Base-by-base conservation (phyloP, 805 yeast species). In the Monosporozyma siamensis region DNA sequence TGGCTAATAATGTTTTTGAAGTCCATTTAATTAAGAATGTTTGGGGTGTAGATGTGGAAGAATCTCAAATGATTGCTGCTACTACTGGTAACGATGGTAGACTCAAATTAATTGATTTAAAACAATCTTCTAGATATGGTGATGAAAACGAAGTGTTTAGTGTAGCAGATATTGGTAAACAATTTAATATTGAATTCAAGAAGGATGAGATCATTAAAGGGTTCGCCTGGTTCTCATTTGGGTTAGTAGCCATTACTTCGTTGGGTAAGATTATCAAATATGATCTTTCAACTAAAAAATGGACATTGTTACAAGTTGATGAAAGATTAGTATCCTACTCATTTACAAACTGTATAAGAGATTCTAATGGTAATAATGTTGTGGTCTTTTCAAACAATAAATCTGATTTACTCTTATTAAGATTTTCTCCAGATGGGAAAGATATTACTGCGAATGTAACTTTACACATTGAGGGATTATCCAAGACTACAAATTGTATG, bases 11-110 rank as follows among this genome's bases (percentile, higher is more conserved):
- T 9, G 66, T 77, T 2, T 72, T 74, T 50, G 85, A 82, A 41
- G 77, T 81, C 18, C 97, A 89, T 56, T 69, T 75, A 26, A 96
- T 95, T 3, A 82, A 92, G 58, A 90, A 85, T 55, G 74, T 83
- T 1, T 92, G 97, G 98, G 77, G 86, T 20, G 74, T 82, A 2
- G 84, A 78, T 50, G 69, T 77, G 0, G 69, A 71, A 35, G 69
- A 67, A 25, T 52, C 57, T 0, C 55, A 65, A 17, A 58, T 67
- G 40, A 50, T 80, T 2, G 78, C 82, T 6, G 88, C 78, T 2
- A 84, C 95, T 10, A 92, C 95, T 34, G 98, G 98, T 29, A 94
- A 95, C 31, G 98, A 92, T 63, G 97, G 97, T 0, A 75, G 83
- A 50, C 62, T 89, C 2, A 71, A 83, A 48, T 50, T 83, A 4